Evolutionary conservation across 116 monocot species (phyloP).

Genomic region (Cymodocea nodosa): DNA sequence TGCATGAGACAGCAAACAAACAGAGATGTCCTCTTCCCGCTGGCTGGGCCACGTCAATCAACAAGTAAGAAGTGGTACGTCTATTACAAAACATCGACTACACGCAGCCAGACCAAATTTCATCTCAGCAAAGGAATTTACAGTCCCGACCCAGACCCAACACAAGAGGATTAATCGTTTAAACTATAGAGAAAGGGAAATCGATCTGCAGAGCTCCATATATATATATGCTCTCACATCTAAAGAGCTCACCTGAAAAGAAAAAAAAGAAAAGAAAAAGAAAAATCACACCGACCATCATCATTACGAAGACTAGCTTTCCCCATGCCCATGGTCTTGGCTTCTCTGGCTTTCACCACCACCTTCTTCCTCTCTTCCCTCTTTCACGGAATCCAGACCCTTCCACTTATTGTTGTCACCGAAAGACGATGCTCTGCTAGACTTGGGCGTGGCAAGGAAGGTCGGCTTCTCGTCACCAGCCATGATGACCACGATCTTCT

Average conservation of each 20-base stretch:
- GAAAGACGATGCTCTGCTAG: constrained; percentile 9
- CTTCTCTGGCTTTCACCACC: neutral
- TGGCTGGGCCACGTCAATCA: too few species aligned
- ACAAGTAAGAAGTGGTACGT: too few species aligned
- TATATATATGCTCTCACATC: too few species aligned
- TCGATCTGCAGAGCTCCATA: neutral
- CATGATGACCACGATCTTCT: constrained; percentile 37
- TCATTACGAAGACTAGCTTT: too few species aligned
- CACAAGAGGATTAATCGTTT: too few species aligned
- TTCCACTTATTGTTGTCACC: neutral
- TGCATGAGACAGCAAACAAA: too few species aligned
- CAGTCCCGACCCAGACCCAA: neutral
- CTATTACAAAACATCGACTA: neutral
- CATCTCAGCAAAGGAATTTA: constrained; percentile 9
- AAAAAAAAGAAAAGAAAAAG: too few species aligned
- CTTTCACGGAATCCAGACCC: constrained; percentile 1
- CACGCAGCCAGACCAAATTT: neutral
- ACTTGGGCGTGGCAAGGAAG: constrained; percentile 19
- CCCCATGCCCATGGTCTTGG: neutral
- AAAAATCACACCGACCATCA: neutral
- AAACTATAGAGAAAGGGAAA: neutral
- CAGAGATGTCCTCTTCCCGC: too few species aligned
- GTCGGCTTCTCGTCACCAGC: constrained; percentile 36
- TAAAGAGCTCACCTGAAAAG: too few species aligned
- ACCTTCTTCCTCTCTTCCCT: neutral